Conservation (phyloP, 495 filamentous ascomycete species). For the Glonium stellatum region DNA sequence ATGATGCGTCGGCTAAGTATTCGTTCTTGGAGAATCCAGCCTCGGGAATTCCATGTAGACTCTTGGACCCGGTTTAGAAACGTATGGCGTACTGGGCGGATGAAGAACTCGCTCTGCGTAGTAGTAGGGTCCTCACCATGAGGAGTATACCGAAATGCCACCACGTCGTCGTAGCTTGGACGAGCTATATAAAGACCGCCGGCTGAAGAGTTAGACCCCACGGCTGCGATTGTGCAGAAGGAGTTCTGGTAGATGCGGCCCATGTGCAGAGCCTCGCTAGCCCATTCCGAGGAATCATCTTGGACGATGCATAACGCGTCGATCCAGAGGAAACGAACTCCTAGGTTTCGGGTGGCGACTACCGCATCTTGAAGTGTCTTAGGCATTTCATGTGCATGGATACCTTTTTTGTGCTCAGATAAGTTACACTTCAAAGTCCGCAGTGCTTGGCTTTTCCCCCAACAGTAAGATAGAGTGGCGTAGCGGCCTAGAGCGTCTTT, state of each 20-base stretch:
- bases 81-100: too few relatives aligned
- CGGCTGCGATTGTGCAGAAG: not conserved
- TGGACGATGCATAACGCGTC: conserved; percentile 1
- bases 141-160: too few relatives aligned
- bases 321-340: not conserved
- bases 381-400: not conserved
- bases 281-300: not conserved
- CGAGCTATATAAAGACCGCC: too few relatives aligned
- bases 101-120: too few relatives aligned
- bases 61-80: not conserved
- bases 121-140: too few relatives aligned
- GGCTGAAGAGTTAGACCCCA: not conserved
- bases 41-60: not conserved
- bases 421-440: not conserved
- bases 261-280: not conserved
- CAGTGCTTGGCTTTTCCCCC: not conserved
- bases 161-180: too few relatives aligned
- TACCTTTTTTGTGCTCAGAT: not conserved
- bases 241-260: not conserved
- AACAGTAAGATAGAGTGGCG: not conserved
- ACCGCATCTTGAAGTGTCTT: not conserved
- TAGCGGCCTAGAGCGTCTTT: too few relatives aligned
- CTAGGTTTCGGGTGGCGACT: not conserved
- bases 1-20: not conserved
- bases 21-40: not conserved